Conservation (phyloP, 2,329 filamentous ascomycete genomes). For the Neoascochyta sp. region DNA sequence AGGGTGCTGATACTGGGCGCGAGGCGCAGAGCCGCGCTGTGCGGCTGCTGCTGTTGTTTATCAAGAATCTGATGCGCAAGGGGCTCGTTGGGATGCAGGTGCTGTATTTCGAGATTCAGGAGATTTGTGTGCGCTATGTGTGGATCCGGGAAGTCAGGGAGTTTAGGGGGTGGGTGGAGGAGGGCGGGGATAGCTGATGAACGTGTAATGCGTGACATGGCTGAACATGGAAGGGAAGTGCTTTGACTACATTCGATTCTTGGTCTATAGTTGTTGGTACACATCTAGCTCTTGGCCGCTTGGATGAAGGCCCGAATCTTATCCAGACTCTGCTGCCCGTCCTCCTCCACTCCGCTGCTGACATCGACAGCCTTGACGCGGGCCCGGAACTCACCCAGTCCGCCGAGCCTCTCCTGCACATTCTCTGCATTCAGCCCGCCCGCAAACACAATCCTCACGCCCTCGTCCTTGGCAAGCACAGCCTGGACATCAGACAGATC, state of each 20-base stretch:
- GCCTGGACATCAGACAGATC: slow-evolving; percentile 67
- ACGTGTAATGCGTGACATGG: slow-evolving; percentile 46
- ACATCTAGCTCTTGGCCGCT: slow-evolving; percentile 53
- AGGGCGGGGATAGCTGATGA: too few relatives aligned
- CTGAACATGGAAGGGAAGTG: slow-evolving; percentile 36
- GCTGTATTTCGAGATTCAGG: slow-evolving; percentile 41
- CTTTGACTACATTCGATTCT: not conserved
- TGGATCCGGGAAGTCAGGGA: slow-evolving; percentile 42
- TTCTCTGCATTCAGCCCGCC: slow-evolving; percentile 81
- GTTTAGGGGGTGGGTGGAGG: slow-evolving; percentile 33
- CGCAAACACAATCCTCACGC: slow-evolving; percentile 75
- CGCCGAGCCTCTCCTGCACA: slow-evolving; percentile 62
- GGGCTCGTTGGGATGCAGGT: slow-evolving; percentile 26
- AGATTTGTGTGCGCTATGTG: slow-evolving; percentile 40
- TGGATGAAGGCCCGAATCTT: slow-evolving; percentile 80
- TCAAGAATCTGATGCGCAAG: slow-evolving; percentile 38
- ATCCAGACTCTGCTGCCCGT: slow-evolving; percentile 72
- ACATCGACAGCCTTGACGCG: slow-evolving; percentile 83
- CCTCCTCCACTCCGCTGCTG: slow-evolving; percentile 82
- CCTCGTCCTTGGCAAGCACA: slow-evolving; percentile 62
- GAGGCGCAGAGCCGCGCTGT: slow-evolving; percentile 38
- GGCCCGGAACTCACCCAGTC: slow-evolving; percentile 57
- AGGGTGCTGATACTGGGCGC: slow-evolving; percentile 22
- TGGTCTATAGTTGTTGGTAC: not conserved
- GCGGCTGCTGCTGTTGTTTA: slow-evolving; percentile 37